Evolutionary conservation across 805 yeast species (phyloP).

Genomic region (Metschnikowia orientalis): DNA sequence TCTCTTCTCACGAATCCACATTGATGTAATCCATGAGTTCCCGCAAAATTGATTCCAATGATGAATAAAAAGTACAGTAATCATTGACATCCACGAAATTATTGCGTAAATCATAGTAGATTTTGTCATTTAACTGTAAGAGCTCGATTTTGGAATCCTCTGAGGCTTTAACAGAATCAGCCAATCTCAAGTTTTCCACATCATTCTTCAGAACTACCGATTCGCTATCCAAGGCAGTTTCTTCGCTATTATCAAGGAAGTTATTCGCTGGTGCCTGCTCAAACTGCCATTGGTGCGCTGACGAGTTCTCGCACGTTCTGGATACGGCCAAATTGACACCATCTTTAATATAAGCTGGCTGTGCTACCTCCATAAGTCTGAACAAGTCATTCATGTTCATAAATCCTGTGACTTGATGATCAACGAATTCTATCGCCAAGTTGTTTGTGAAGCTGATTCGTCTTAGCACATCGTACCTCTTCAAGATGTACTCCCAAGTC

Average conservation of each 20-base stretch:
- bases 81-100: conserved; percentile 43
- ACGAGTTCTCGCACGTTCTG: conserved; percentile 6
- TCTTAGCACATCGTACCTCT: conserved; percentile 29
- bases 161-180: not conserved
- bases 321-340: conserved; percentile 13
- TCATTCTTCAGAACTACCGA: not conserved
- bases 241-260: too few relatives aligned
- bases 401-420: conserved; percentile 37
- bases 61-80: conserved; percentile 40
- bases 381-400: conserved; percentile 40
- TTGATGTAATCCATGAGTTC: conserved; percentile 38
- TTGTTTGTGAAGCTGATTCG: conserved; percentile 24
- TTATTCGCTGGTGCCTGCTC: too few relatives aligned
- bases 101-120: conserved; percentile 37
- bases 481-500: conserved; percentile 41
- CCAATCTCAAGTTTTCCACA: conserved; percentile 1
- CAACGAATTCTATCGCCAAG: conserved; percentile 31
- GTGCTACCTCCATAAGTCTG: conserved; percentile 42
- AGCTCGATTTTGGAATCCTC: conserved; percentile 26
- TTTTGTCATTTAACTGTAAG: conserved; percentile 33
- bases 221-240: too few relatives aligned
- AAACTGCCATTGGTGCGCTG: conserved; percentile 2
- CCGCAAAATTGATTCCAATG: conserved; percentile 37
- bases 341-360: conserved; percentile 23
- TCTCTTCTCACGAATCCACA: too few relatives aligned